Percentiles rank a stretch among this genome's conserved stretches.
Evolutionary conservation across 179 eudicot species (phyloP).

Genomic region (Corrigiola litoralis): DNA sequence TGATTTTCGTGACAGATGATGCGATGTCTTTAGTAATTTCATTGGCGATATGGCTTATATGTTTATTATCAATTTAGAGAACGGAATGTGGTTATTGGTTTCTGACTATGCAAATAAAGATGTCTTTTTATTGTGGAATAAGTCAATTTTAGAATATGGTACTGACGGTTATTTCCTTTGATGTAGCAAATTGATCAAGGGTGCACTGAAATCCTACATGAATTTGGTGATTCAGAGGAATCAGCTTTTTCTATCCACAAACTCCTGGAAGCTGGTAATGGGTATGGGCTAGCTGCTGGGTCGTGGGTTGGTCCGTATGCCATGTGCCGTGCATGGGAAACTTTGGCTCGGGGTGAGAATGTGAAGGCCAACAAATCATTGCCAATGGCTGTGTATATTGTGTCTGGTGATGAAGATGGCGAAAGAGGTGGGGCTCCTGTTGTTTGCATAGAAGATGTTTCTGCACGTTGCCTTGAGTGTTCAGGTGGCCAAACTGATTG

Average conservation of each 20-base stretch:
- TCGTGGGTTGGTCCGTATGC: conserved; percentile 99
- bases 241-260: conserved; percentile 79
- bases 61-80: background rate
- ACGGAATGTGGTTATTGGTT: background rate
- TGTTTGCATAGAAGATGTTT: conserved; percentile 80
- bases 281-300: conserved; percentile 87
- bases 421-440: conserved; percentile 99
- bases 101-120: background rate
- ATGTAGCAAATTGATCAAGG: conserved; percentile 67
- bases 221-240: conserved; percentile 76
- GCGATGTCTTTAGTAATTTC: background rate
- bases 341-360: conserved; percentile 45
- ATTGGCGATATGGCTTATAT: background rate
- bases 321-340: conserved; percentile 96
- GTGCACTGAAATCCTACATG: conserved; percentile 66
- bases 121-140: background rate
- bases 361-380: conserved; percentile 32
- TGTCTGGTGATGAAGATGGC: conserved; percentile 98
- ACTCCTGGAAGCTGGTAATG: conserved; percentile 77
- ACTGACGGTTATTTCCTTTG: background rate
- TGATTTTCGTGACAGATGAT: background rate
- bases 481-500: conserved; percentile 57
- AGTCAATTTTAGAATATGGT: background rate
- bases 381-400: conserved; percentile 78
- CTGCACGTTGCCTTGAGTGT: conserved; percentile 52